Evolutionary conservation across 129 eudicot genomes (phyloP).

Genomic region (Sambucus nigra): DNA sequence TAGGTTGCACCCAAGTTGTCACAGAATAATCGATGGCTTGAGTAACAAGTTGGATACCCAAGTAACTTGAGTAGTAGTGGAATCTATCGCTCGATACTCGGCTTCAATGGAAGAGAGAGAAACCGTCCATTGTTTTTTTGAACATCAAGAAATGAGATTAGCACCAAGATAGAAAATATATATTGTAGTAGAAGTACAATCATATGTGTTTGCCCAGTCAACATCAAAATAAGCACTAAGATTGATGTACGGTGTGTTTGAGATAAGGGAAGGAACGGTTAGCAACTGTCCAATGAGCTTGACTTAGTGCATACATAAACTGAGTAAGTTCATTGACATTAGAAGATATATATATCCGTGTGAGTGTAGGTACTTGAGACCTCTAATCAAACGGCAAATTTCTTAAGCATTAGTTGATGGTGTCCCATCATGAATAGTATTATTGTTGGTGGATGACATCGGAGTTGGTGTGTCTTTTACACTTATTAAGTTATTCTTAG

Average conservation of each 20-base stretch:
- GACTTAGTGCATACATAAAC: slow-evolving; percentile 13
- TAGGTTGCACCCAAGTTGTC: slow-evolving; percentile 4
- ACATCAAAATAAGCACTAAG: slow-evolving; percentile 7
- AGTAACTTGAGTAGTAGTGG: slow-evolving; percentile 1
- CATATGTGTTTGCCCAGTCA: slow-evolving; percentile 10
- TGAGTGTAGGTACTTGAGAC: slow-evolving; percentile 7
- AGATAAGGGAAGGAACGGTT: background rate
- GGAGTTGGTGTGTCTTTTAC: slow-evolving; percentile 12
- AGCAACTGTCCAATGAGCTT: slow-evolving; percentile 3
- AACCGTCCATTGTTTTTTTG: background rate
- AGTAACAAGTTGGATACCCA: slow-evolving; percentile 1
- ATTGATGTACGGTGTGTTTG: background rate
- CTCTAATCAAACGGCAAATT: background rate
- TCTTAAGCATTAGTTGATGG: background rate
- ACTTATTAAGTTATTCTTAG: background rate
- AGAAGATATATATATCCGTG: too few relatives aligned
- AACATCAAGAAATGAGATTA: slow-evolving; percentile 10
- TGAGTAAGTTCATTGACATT: slow-evolving; percentile 13
- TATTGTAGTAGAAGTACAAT: slow-evolving; percentile 11
- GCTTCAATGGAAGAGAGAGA: slow-evolving; percentile 10
- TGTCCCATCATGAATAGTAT: background rate
- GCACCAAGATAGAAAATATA: slow-evolving; percentile 13
- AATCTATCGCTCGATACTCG: slow-evolving; percentile 11
- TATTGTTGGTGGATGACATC: background rate
- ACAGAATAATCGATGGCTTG: background rate